Evolutionary conservation across 176 grass and related monocot species (phyloP), one percentile per base, ranked within the genome.

Genomic region (Eragrostis curvula): DNA sequence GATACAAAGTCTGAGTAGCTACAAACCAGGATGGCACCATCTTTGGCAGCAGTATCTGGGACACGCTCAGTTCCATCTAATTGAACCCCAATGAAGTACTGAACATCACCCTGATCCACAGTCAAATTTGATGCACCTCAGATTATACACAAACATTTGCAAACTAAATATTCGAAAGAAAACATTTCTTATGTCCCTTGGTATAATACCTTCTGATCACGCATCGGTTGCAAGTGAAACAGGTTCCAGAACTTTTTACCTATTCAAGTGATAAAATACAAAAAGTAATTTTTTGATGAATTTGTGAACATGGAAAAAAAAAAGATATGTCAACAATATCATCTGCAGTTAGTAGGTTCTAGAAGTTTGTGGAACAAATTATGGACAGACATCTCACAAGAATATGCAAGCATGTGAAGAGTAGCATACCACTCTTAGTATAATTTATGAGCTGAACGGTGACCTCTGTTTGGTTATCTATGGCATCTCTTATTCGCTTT

Each of bases 211-310:
- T 98, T 98, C 52, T 98, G 92, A 73, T 98, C 92, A 89, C 92
- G 95, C 92, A 98, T 98, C 40, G 95, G 88, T 81, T 98, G 96
- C 55, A 98, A 91, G 84, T 95, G 96, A 92, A 95, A 98, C 27
- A 98, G 92, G 80, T 98, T 98, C 96, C 96, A 98, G 39, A 98
- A 95, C 75, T 95, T 98, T 69, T 98, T 93, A 70, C 96, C 92
- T 95, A 59, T 66, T 77, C 50, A 86, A 85, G 62, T 49, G 46
- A 88, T 47, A 53, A 62, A 71, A 4, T 43, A 12, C 21, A 52
- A 75, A 14, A 57, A 28, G 21, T 68, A 69, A 84, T 24, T 71
- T 62, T 68, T 61, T n/a, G n/a, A 64, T 16, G 77, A 14, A 16
- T 41, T 87, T 1, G 27, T 18, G 66, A 73, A 55, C 30, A 78